Evolutionary conservation across 2,329 filamentous ascomycete species (phyloP).

Genomic region (Salinomyces thailandicus): DNA sequence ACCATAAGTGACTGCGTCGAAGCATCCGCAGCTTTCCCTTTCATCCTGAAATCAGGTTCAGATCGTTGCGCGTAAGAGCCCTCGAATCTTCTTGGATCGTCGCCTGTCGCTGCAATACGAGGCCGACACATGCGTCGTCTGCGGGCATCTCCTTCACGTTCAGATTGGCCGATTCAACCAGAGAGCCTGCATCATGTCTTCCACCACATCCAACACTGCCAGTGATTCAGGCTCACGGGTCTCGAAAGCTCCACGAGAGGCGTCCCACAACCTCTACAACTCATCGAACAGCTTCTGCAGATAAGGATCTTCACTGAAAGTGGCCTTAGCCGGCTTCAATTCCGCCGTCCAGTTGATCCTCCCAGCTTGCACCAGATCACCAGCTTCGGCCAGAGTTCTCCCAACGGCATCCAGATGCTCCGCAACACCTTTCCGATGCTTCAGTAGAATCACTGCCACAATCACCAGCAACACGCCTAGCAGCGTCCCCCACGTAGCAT

Average conservation of each 20-base stretch:
- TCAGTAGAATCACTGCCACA: constrained; percentile 17
- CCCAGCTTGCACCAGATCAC: constrained; percentile 13
- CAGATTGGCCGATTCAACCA: neutral
- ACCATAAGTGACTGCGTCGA: no score
- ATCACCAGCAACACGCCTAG: constrained; percentile 17
- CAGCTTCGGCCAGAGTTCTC: constrained; percentile 9
- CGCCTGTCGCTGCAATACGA: neutral
- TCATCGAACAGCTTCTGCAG: constrained; percentile 22
- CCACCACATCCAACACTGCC: neutral
- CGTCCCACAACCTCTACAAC: constrained; percentile 8
- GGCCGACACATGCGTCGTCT: no score
- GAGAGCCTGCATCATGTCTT: neutral
- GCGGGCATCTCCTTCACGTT: no score
- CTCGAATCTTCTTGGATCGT: neutral
- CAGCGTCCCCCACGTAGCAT: constrained; percentile 17
- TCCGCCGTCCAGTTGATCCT: constrained; percentile 8
- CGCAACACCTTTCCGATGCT: constrained; percentile 15
- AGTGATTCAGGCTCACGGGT: neutral
- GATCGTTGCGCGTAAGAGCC: no score
- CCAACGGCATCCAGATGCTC: constrained; percentile 10
- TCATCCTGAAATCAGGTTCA: no score
- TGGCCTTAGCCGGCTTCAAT: constrained; percentile 11
- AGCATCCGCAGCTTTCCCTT: no score
- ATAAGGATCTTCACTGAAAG: constrained; percentile 18
- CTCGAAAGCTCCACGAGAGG: neutral